phyloP scores from a whole-genome alignment of 2,329 filamentous ascomycete genomes.

The Malbranchea cinnamomea region DNA sequence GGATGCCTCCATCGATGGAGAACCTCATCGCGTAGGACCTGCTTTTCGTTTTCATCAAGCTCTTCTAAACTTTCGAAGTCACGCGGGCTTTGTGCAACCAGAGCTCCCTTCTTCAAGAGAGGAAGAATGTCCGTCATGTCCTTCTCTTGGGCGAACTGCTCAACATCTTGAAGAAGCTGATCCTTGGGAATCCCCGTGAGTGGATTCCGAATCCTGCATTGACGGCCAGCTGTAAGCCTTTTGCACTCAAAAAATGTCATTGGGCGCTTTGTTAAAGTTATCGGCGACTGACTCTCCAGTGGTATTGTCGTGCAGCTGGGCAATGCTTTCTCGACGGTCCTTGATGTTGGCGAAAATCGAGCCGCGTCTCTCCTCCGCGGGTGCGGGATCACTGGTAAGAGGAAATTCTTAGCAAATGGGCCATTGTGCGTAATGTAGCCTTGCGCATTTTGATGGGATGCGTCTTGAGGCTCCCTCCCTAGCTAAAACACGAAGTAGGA shows the following conservation, averaged over 20 bases:
- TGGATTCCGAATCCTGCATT: slow-evolving; percentile 22
- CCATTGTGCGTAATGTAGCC: no score
- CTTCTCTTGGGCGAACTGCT: slow-evolving; percentile 37
- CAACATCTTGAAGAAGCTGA: slow-evolving; percentile 18
- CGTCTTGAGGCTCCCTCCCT: no score
- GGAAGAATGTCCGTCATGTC: slow-evolving; percentile 42
- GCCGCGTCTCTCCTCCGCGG: slow-evolving; percentile 5
- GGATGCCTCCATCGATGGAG: slow-evolving; percentile 35
- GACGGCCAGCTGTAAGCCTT: not conserved
- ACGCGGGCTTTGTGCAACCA: slow-evolving; percentile 56
- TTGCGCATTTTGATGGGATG: no score
- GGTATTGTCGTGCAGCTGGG: slow-evolving; percentile 17
- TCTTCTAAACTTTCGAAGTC: slow-evolving; percentile 47
- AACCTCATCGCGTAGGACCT: slow-evolving; percentile 28
- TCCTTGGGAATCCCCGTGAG: slow-evolving; percentile 18
- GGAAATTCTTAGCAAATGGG: no score
- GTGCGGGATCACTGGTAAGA: no score
- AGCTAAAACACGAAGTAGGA: no score
- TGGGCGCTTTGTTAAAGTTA: not conserved
- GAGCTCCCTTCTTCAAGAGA: slow-evolving; percentile 37
- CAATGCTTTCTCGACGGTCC: slow-evolving; percentile 13
- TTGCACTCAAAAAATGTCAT: not conserved
- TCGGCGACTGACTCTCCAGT: slow-evolving; percentile 18
- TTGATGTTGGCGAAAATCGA: slow-evolving; percentile 9
- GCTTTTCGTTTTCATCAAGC: slow-evolving; percentile 37